A percentile compares a stretch with the other conserved stretches of the same genome.
Evolutionary conservation across 192 early-diverging fungal genomes (phyloP).

Genomic region (Dissophora globulifera): DNA sequence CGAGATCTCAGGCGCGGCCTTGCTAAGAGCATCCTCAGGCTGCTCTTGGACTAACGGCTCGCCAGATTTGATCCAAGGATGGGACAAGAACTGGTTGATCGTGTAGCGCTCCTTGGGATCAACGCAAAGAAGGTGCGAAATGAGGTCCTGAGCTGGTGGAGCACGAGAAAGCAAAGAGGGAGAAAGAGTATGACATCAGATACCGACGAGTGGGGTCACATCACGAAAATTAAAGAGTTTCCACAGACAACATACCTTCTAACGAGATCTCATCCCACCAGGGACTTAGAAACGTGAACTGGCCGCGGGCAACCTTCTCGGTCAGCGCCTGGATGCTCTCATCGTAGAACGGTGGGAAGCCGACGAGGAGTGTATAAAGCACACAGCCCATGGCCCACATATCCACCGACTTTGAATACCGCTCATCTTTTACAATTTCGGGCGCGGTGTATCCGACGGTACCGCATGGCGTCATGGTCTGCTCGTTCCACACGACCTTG

Average conservation of each 20-base stretch:
- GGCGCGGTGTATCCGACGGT: constrained; percentile 95
- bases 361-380: constrained; percentile 83
- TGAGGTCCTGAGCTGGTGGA: constrained; percentile 83
- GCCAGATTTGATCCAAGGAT: constrained; percentile 76
- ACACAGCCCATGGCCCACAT: constrained; percentile 92
- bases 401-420: constrained; percentile 86
- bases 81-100: constrained; percentile 81
- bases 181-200: too few relatives aligned
- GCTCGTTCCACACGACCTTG: constrained; percentile 85
- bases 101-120: constrained; percentile 78
- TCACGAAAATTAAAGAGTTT: too few relatives aligned
- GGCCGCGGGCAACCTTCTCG: constrained; percentile 86
- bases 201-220: background rate
- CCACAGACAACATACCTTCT: constrained; percentile 61
- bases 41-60: constrained; percentile 34
- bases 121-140: constrained; percentile 74
- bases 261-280: constrained; percentile 93
- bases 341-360: constrained; percentile 87
- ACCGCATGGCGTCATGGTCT: constrained; percentile 90
- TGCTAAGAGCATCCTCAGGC: too few relatives aligned
- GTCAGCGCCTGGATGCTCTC: constrained; percentile 80
- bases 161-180: too few relatives aligned
- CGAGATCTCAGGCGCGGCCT: background rate
- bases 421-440: constrained; percentile 86
- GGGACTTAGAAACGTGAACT: constrained; percentile 85